Conservation (phyloP, 805 yeast genomes). For the Kazachstania bromeliacearum region DNA sequence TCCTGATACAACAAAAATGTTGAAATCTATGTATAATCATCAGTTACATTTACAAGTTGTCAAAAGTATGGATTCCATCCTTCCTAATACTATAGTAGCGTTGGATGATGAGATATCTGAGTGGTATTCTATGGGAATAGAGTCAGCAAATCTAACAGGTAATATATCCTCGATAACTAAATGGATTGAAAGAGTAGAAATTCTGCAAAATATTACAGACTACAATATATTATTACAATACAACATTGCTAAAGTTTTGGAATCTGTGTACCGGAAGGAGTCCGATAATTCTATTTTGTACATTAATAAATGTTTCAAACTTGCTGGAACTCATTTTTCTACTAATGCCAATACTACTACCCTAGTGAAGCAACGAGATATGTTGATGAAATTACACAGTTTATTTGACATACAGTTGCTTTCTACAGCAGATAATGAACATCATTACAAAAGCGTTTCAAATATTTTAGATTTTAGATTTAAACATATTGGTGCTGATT, state of each 20-base stretch:
- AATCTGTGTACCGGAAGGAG: constrained; percentile 34
- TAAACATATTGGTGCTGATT: constrained; percentile 39
- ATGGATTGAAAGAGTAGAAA: constrained; percentile 53
- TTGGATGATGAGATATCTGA: constrained; percentile 31
- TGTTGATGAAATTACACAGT: constrained; percentile 49
- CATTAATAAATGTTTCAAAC: constrained; percentile 42
- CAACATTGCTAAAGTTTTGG: constrained; percentile 55
- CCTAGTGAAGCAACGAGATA: constrained; percentile 38
- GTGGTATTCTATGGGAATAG: constrained; percentile 61
- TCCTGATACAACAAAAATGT: constrained; percentile 40
- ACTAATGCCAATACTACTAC: constrained; percentile 41
- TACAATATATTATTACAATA: constrained; percentile 47
- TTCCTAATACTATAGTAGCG: constrained; percentile 30
- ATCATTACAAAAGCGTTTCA: constrained; percentile 10
- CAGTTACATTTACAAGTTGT: constrained; percentile 65
- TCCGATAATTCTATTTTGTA: constrained; percentile 30
- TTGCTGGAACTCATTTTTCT: constrained; percentile 53
- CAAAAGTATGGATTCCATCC: constrained; percentile 39
- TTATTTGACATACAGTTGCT: constrained; percentile 46
- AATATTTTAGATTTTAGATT: constrained; percentile 21
- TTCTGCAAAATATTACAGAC: constrained; percentile 36
- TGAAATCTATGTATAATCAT: constrained; percentile 66
- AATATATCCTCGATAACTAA: constrained; percentile 38
- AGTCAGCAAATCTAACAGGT: constrained; percentile 64
- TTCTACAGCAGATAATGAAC: constrained; percentile 15